These are phyloP conservation scores for Fulvia fulva DNA, from an alignment of 2,329 filamentous ascomycete species.

Conservation along the genomic window DNA sequence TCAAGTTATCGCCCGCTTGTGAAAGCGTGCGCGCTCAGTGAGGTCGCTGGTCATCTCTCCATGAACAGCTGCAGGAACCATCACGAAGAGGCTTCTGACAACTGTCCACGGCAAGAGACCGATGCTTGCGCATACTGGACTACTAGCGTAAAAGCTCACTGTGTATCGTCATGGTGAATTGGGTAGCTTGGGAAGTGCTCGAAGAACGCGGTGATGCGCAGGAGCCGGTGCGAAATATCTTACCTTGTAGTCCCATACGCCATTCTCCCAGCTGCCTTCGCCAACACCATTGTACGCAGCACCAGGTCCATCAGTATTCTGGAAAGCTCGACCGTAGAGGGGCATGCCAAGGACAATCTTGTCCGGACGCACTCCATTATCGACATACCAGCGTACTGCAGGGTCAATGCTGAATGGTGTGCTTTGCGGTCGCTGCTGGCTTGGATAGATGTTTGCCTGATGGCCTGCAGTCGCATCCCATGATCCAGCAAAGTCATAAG, in stretches of 20 bases:
- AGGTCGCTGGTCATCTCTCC: constrained; percentile 4
- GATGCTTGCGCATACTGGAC: not conserved
- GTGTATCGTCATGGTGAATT: constrained; percentile 52
- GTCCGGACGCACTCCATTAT: constrained; percentile 54
- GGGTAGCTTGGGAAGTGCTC: constrained; percentile 29
- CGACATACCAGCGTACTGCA: constrained; percentile 68
- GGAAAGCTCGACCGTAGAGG: constrained; percentile 82
- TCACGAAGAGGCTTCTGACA: constrained; percentile 13
- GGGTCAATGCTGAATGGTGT: constrained; percentile 76
- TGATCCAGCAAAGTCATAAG: constrained; percentile 62
- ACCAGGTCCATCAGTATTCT: constrained; percentile 72
- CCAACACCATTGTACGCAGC: constrained; percentile 67
- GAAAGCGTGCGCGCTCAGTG: constrained; percentile 13
- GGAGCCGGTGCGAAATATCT: no score
- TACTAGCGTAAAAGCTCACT: constrained; percentile 17
- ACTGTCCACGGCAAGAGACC: not conserved
- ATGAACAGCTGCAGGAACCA: constrained; percentile 11
- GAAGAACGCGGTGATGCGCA: constrained; percentile 1
- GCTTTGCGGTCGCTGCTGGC: constrained; percentile 50
- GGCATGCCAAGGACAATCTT: constrained; percentile 92
- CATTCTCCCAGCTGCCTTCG: constrained; percentile 76
- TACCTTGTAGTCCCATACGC: constrained; percentile 81
- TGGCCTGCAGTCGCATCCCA: constrained; percentile 74
- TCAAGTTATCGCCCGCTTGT: constrained; percentile 31
- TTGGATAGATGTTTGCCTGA: constrained; percentile 72